phyloP scores from a whole-genome alignment of 805 yeast genomes.

The Candida mattraensis region DNA sequence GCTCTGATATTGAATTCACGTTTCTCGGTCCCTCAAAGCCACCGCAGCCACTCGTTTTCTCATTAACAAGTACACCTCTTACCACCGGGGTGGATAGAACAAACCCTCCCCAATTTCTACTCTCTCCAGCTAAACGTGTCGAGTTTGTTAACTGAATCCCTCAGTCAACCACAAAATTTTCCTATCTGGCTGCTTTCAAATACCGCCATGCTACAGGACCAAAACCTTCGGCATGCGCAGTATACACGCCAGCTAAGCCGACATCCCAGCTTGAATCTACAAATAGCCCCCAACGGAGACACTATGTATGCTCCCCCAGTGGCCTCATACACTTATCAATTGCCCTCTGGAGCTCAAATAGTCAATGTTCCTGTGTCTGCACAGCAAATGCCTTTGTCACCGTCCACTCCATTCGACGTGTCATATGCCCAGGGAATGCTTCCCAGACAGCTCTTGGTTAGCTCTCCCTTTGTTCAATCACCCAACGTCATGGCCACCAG shows the following conservation, averaged over 20 bases:
- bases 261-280: constrained; percentile 7
- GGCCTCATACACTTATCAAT: constrained; percentile 12
- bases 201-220: constrained; percentile 8
- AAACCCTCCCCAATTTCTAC: no score
- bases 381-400: constrained; percentile 27
- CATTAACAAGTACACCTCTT: no score
- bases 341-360: constrained; percentile 18
- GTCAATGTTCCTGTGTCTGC: constrained; percentile 16
- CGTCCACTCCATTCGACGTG: constrained; percentile 58
- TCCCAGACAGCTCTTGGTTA: constrained; percentile 59
- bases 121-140: constrained; percentile 2
- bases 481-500: constrained; percentile 26
- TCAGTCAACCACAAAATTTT: not conserved
- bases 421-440: constrained; percentile 60
- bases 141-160: no score
- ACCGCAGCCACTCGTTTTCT: no score
- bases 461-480: constrained; percentile 58
- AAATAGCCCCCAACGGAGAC: not conserved
- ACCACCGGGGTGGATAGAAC: no score
- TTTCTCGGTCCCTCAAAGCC: no score
- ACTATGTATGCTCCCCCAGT: constrained; percentile 3
- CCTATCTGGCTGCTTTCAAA: not conserved
- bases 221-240: constrained; percentile 4
- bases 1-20: no score
- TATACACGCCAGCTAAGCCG: constrained; percentile 8